These are phyloP conservation scores for Botryosphaeria dothidea DNA, from an alignment of 2,329 filamentous ascomycete species.

Conservation along the genomic window DNA sequence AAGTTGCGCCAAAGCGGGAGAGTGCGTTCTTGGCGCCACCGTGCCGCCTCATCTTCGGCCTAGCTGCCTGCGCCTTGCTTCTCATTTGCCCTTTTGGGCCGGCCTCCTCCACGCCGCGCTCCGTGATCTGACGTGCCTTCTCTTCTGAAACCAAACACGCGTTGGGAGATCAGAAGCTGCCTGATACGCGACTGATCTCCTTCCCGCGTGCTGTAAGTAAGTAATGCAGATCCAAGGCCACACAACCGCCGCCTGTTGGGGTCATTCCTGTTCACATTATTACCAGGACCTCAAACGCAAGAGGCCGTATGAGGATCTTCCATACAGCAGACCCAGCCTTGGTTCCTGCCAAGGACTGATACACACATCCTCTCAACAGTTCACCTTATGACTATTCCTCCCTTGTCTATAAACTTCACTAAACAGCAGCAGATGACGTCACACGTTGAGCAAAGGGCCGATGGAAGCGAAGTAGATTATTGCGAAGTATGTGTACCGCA, in stretches of 20 bases:
- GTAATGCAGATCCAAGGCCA: not conserved
- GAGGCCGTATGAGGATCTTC: not conserved
- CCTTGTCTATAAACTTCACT: too few relatives aligned
- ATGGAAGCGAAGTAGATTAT: not conserved
- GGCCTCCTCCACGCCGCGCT: not conserved
- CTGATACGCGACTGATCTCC: not conserved
- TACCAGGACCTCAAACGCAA: not conserved
- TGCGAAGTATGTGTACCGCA: constrained; percentile 18
- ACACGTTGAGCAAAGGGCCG: not conserved
- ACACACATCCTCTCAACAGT: too few relatives aligned
- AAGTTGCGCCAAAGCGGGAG: constrained; percentile 4
- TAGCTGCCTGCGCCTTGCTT: not conserved
- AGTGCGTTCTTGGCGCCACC: constrained; percentile 10
- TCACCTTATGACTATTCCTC: too few relatives aligned
- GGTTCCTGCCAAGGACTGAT: too few relatives aligned
- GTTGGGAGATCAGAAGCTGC: not conserved
- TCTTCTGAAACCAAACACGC: not conserved
- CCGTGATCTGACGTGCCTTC: not conserved
- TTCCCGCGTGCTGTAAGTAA: not conserved
- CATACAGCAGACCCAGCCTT: too few relatives aligned
- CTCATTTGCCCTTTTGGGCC: not conserved
- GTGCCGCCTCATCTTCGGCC: constrained; percentile 5
- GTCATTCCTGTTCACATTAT: not conserved
- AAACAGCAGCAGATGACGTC: not conserved
- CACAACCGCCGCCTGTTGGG: not conserved